Evolutionary conservation across 2,329 filamentous ascomycete species (phyloP), one percentile per base, ranked within the genome.

Genomic region (Alternaria ventricosa): DNA sequence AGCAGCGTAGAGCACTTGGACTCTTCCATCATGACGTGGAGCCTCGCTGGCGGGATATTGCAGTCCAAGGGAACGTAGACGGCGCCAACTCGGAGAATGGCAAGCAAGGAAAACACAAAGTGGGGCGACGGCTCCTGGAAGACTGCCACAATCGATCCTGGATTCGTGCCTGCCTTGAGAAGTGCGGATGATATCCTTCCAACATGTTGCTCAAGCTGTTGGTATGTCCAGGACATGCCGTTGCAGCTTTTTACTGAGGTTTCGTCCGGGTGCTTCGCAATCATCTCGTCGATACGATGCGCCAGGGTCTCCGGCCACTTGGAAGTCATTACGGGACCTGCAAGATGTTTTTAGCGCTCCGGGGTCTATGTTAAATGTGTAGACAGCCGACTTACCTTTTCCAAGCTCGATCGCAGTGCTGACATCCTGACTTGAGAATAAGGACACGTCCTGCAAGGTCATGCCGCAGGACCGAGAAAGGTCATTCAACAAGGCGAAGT

Each of bases 111-210:
- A 41, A 59, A 66, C 12, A 65, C 27, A 33, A 43, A 81, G 46
- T 84, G 79, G 0, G 71, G 33, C 0, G 74, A 64, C 0, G 84
- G 75, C 10, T 81, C 54, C 46, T 82, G 81, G 55, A 84, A 82
- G 2, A 87, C 82, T 1, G 68, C 78, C 2, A 87, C 78, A 15
- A 55, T 30, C 73, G 44, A 85, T 83, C 36, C 36, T 18, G 36
- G n/a, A 6, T 41, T 41, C 36, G 36, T 41, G 36, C n/a, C n/a
- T 41, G 36, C 36, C 36, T 41, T 41, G 3, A 41, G n/a, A 18
- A 41, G 36, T 18, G 36, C 36, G 36, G 36, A 41, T 3, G 36
- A 10, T 41, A 41, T 41, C 36, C n/a, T 41, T 41, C 36, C n/a
- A n/a, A 41, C 36, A 41, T 41, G 36, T 41, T 41, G 15, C 10